Base-by-base conservation (phyloP, 371 early-diverging fungal genomes). In the Fennellomyces sp. region DNA sequence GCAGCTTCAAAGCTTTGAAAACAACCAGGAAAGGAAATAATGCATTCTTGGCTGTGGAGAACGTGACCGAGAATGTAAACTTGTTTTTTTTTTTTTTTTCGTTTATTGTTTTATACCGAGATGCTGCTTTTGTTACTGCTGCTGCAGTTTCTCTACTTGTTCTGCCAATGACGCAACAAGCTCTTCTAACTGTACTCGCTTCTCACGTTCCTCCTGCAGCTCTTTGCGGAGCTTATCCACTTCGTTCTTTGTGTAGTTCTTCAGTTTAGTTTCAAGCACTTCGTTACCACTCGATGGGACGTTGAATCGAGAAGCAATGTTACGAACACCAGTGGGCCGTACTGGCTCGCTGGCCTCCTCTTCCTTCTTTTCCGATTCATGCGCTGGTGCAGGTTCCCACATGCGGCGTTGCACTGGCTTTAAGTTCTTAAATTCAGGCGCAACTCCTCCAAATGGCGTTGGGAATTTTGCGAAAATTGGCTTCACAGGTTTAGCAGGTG, bases 381-480 rank as follows among this genome's bases (percentile, higher is more conserved):
- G 61, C 0, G 63, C 65, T 45, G 69, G 73, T 28, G 54, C 78
- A 51, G 61, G 80, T 54, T 65, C 79, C 73, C 60, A 75, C 55
- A 74, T 69, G 11, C 75, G 73, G 33, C 76, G 79, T 42, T 70
- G 71, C 25, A 72, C 76, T 29, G 75, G 77, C 35, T 72, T 74
- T 38, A 75, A 70, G 13, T 75, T 66, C 41, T 80, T 75, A 0
- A 77, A 30, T 10, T 74, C 61, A 12, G 72, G 65, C 28, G 68
- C 73, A 11, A 69, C 75, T 5, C 69, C 72, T 8, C 82, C 83
- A 75, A 86, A 84, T 2, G 86, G 86, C 3, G 86, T 86, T 28
- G 86, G 83, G 66, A 84, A 86, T 60, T 86, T 86, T 36, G 77
- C 75, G 68, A 86, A 86, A 38, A 86, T 83, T n/a, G 86, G 86